Evolutionary conservation across 2,329 filamentous ascomycete genomes (phyloP).

Genomic region (Trichoderma polysporum): DNA sequence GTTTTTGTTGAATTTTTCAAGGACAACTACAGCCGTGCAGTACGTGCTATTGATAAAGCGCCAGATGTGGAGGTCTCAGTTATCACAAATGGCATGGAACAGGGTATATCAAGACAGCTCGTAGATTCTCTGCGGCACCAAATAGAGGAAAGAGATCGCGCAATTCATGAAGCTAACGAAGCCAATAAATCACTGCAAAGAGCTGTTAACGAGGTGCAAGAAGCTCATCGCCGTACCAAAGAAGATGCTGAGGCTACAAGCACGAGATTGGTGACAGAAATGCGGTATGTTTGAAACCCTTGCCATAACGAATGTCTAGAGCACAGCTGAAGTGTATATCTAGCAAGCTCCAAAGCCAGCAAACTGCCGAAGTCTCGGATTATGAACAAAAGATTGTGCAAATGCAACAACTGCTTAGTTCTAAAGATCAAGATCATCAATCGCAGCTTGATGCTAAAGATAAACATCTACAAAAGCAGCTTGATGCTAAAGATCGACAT

Average conservation of each 20-base stretch:
- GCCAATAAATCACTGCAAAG: constrained; percentile 48
- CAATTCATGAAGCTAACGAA: constrained; percentile 48
- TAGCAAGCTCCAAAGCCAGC: constrained; percentile 37
- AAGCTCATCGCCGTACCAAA: constrained; percentile 67
- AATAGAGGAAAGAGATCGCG: constrained; percentile 66
- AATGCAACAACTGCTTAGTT: constrained; percentile 22
- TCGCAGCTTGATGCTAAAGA: neutral
- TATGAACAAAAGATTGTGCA: constrained; percentile 26
- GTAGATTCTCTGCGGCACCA: constrained; percentile 82
- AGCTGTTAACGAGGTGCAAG: constrained; percentile 69
- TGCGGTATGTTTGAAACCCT: constrained; percentile 43
- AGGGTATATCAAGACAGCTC: constrained; percentile 89
- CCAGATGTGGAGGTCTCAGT: constrained; percentile 84
- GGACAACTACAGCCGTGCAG: constrained; percentile 86
- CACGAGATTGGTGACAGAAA: constrained; percentile 45
- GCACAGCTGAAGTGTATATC: constrained; percentile 21
- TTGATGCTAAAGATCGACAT: constrained; percentile 1
- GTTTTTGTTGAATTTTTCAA: constrained; percentile 93
- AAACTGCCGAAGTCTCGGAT: constrained; percentile 27
- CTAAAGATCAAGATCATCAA: neutral
- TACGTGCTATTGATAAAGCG: constrained; percentile 84
- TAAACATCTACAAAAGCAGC: constrained; percentile 32
- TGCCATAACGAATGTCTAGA: neutral
- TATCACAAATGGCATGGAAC: constrained; percentile 74
- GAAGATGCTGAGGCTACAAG: constrained; percentile 45